Percentiles rank a stretch among this genome's conserved stretches.
Conservation (phyloP, 805 yeast genomes). For the Wickerhamomyces subpelliculosus region DNA sequence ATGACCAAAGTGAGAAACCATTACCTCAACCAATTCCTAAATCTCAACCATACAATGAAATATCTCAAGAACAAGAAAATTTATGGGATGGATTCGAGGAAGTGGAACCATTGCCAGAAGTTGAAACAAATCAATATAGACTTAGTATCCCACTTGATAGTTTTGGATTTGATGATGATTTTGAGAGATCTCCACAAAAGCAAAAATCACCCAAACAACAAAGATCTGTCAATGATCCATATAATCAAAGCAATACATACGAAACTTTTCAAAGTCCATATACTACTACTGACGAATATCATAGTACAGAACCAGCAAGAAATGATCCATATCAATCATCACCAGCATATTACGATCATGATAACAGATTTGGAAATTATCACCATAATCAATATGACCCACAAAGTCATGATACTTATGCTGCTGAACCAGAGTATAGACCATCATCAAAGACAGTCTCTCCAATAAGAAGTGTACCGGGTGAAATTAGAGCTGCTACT, state of each 20-base stretch:
- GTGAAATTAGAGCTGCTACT: no score
- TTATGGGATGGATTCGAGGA: conserved; percentile 18
- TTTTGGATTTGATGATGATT: conserved; percentile 12
- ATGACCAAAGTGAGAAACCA: conserved; percentile 1
- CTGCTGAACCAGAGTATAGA: no score
- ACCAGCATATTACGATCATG: background rate
- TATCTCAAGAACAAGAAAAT: conserved; percentile 5
- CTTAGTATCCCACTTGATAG: conserved; percentile 19
- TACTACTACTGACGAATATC: conserved; percentile 2
- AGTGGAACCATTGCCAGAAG: conserved; percentile 16
- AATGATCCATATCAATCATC: background rate
- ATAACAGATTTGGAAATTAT: background rate
- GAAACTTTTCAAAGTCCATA: background rate
- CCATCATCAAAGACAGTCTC: background rate
- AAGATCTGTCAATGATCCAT: no score
- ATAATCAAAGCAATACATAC: no score
- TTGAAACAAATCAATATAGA: conserved; percentile 20
- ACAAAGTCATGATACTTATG: background rate
- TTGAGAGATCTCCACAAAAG: background rate
- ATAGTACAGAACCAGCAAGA: conserved; percentile 10
- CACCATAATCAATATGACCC: background rate
- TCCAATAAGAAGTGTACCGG: background rate
- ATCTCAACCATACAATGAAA: background rate
- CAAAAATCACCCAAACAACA: no score
- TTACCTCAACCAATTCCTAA: background rate